Percentiles rank a stretch among this genome's conserved stretches.
These are phyloP conservation scores for Mitosporidium daphniae DNA, from an alignment of 371 early-diverging fungal genomes.

Conservation along the genomic window DNA sequence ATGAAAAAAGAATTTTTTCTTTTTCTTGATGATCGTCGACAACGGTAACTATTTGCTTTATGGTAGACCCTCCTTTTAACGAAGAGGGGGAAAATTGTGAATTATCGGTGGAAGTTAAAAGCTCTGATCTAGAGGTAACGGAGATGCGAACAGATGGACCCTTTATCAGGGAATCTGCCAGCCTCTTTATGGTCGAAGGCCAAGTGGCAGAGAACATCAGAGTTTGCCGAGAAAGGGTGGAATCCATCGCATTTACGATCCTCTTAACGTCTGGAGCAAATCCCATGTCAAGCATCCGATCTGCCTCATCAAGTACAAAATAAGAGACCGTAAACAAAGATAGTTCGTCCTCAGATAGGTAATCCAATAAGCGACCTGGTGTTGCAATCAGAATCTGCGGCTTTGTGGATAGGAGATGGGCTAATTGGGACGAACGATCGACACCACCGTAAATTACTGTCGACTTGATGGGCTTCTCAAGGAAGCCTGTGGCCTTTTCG, in stretches of 20 bases:
- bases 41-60: conserved; percentile 70
- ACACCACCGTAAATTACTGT: too few species aligned
- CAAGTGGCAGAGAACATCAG: conserved; percentile 57
- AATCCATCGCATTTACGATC: conserved; percentile 17
- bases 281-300: conserved; percentile 72
- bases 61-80: too few species aligned
- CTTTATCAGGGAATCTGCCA: conserved; percentile 33
- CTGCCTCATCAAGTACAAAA: conserved; percentile 90
- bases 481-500: too few species aligned
- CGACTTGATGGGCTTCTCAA: too few species aligned
- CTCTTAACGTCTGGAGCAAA: conserved; percentile 61
- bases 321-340: conserved; percentile 28
- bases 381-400: conserved; percentile 80
- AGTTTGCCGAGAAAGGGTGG: conserved; percentile 22
- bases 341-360: conserved; percentile 41
- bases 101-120: conserved; percentile 51
- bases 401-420: too few species aligned
- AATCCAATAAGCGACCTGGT: conserved; percentile 85
- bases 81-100: too few species aligned
- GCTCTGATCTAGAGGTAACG: conserved; percentile 60
- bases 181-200: conserved; percentile 35
- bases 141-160: conserved; percentile 54
- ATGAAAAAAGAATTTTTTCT: conserved; percentile 25
- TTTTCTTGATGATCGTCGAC: conserved; percentile 23
- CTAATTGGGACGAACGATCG: too few species aligned